phyloP scores from a whole-genome alignment of 2,329 filamentous ascomycete species.

The Aspergillus hortae region DNA sequence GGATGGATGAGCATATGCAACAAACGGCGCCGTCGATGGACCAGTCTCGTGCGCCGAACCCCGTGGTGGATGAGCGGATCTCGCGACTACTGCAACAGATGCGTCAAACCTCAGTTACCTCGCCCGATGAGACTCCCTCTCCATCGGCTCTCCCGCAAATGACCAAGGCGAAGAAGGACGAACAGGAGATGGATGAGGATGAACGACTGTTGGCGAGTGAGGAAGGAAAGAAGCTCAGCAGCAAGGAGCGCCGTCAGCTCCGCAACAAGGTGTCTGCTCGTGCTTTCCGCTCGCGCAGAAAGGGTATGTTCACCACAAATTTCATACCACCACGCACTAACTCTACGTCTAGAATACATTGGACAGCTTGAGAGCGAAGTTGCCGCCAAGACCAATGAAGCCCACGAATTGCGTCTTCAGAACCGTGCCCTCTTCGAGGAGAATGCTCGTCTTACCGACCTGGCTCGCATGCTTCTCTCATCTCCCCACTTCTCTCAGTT shows the following conservation, averaged over 20 bases:
- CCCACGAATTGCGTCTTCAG: conserved; percentile 72
- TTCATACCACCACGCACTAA: conserved; percentile 20
- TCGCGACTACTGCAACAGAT: conserved; percentile 89
- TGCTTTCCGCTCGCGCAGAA: conserved; percentile 95
- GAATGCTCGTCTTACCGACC: conserved; percentile 73
- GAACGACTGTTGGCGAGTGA: conserved; percentile 92
- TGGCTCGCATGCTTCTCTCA: conserved; percentile 76
- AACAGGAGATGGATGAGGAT: conserved; percentile 98
- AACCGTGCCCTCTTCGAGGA: conserved; percentile 81
- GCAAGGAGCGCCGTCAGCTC: conserved; percentile 94
- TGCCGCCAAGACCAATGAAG: conserved; percentile 76
- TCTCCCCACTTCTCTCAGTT: conserved; percentile 81
- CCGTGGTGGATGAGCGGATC: conserved; percentile 86
- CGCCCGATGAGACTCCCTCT: conserved; percentile 46
- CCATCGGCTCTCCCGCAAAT: conserved; percentile 58
- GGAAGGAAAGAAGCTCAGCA: conserved; percentile 98
- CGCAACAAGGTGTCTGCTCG: conserved; percentile 98
- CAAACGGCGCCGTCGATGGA: conserved; percentile 22
- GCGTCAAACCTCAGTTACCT: conserved; percentile 66
- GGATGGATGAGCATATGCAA: conserved; percentile 26
- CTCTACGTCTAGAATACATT: conserved; percentile 84
- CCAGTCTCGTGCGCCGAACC: conserved; percentile 52
- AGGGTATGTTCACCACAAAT: conserved; percentile 62
- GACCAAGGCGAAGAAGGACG: conserved; percentile 79
- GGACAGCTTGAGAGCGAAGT: conserved; percentile 88